These are phyloP conservation scores for Hansenula lynferdii DNA, from an alignment of 1,139 yeast species.

Conservation along the genomic window DNA sequence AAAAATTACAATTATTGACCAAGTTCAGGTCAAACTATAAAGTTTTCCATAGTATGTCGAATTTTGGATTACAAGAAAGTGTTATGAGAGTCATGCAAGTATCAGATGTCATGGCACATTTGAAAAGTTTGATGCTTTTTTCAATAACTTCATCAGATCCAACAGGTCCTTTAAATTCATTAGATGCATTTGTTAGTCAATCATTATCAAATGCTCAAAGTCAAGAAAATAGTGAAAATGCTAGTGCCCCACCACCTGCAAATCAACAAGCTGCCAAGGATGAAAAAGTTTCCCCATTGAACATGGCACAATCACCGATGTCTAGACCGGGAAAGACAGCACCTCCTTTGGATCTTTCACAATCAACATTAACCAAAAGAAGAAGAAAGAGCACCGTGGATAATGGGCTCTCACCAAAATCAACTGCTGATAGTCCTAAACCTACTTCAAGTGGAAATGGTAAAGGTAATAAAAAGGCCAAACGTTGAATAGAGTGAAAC, in stretches of 20 bases:
- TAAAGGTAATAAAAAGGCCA: background rate
- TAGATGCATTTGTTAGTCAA: constrained; percentile 44
- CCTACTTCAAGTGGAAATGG: background rate
- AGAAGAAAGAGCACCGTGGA: constrained; percentile 25
- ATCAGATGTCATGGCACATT: constrained; percentile 69
- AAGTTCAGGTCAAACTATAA: constrained; percentile 30
- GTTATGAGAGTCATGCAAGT: constrained; percentile 70
- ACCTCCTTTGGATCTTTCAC: constrained; percentile 25
- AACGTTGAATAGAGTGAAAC: too few relatives aligned
- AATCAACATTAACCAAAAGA: constrained; percentile 28
- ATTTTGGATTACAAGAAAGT: constrained; percentile 59
- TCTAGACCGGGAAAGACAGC: constrained; percentile 4
- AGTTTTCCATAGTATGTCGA: constrained; percentile 37
- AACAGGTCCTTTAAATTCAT: constrained; percentile 54
- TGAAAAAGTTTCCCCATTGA: constrained; percentile 10
- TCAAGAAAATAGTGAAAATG: constrained; percentile 7
- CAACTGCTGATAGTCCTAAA: constrained; percentile 12
- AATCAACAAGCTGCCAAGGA: constrained; percentile 3
- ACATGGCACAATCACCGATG: constrained; percentile 3
- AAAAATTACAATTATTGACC: constrained; percentile 24
- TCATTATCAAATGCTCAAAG: constrained; percentile 9
- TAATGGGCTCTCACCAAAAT: constrained; percentile 19
- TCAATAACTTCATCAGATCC: constrained; percentile 33
- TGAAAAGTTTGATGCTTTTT: constrained; percentile 60
- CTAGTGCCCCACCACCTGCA: constrained; percentile 5